Evolutionary conservation across 2,329 filamentous ascomycete genomes (phyloP), one percentile per base, ranked within the genome.

Genomic region (Aspergillus novoparasiticus): DNA sequence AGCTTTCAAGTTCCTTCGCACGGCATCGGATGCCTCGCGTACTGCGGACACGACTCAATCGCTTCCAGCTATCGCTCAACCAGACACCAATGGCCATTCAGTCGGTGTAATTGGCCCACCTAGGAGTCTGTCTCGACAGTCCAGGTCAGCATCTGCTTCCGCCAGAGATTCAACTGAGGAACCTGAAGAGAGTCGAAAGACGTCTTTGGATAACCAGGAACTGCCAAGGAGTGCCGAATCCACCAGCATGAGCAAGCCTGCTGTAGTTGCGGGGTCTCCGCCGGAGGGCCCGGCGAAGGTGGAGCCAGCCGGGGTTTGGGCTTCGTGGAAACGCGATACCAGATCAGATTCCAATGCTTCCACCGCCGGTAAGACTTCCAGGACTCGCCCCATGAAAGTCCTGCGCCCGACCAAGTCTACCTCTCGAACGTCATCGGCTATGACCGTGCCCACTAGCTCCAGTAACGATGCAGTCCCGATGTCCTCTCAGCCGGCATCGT

Each of bases 311-410:
- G 86, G 85, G 4, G 89, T 90, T 50, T 91, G 89, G 88, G 86
- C 86, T 36, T 88, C 90, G 1, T 93, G 90, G 90, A 87, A 90
- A 50, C 88, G 79, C 51, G 78, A 80, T 30, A 59, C 73, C 34
- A 76, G 73, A 58, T 56, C 67, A 21, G 74, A 77, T 19, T 54
- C 70, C 6, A 73, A 61, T 56, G 61, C 69, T 5, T 72, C 80
- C 16, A 89, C 87, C 28, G 88, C 78, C 23, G 88, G 89, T 30
- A 89, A 89, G 69, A 83, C 89, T 67, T 79, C 87, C 73, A 83
- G 88, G 55, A 79, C 81, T 21, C 80, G 84, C 57, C 89, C 88
- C 57, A 98, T 98, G 90, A 98, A 97, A 81, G 90, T 97, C 1
- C 83, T 98, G 58, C 93, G 93, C 72, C 89, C 94, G 1, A 85